Base-by-base conservation (phyloP, 2,329 filamentous ascomycete species). In the Trichophyton schoenleinii region DNA sequence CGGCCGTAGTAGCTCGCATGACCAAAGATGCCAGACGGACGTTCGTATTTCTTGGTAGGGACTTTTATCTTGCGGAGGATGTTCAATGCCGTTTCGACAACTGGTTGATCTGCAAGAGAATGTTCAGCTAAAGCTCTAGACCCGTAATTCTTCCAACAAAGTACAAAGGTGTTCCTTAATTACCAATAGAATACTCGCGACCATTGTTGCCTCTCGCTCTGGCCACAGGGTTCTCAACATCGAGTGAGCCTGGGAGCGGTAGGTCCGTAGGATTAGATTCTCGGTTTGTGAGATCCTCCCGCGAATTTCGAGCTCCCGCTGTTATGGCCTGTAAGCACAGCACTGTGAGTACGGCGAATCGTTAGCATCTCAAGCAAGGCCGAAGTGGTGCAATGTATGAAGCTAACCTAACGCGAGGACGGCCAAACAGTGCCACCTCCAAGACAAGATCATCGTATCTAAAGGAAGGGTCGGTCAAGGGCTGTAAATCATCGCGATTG, bases 1-100 rank as follows among this genome's bases (percentile, higher is more conserved):
- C 83, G 82, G 44, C 80, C 79, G 69, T 87, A 87, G 74, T 87
- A 79, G 65, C 79, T 75, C 42, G 79, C 75, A 61, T 79, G 78
- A 44, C 81, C 81, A 4, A 86, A 63, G 38, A 87, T 69, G 34
- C 85, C 83, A 8, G 80, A 80, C 6, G 83, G 81, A 69, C 81
- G 83, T 15, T 74, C 70, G 15, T 67, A 60, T 31, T 68, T 63
- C 44, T 53, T 63, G 18, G 58, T 60, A 36, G 57, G 59, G 11
- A 62, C 41, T 20, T 64, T 64, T 3, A 66, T 38, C 20, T 48
- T 61, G 34, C 60, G 63, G 13, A 66, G 64, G 38, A 66, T 64
- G 41, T 64, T 64, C 18, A 61, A 46, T 8, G 65, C 65, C 31
- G 65, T 58, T 42, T 66, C 63, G 41, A 66, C 65, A 38, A 62